A percentile compares a stretch with the other conserved stretches of the same genome.
These are phyloP conservation scores for Penicillium freii DNA, from an alignment of 2,329 filamentous ascomycete genomes.

Conservation along the genomic window DNA sequence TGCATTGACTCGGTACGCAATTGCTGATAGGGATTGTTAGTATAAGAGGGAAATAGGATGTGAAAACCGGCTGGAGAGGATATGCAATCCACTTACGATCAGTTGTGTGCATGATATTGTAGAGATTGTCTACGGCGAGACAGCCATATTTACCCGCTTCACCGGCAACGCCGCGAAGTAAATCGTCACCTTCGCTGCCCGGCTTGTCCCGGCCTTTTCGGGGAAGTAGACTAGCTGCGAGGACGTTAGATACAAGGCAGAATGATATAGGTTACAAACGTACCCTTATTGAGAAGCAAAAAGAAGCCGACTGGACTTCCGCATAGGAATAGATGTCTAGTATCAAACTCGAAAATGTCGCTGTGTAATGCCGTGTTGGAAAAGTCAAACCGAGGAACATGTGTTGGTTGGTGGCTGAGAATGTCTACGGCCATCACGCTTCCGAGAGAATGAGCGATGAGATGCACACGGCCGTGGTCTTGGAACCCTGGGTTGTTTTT, in stretches of 20 bases:
- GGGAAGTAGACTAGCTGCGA: conserved; percentile 63
- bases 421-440: conserved; percentile 94
- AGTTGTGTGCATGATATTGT: conserved; percentile 80
- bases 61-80: not conserved
- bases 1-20: conserved; percentile 89
- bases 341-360: conserved; percentile 83
- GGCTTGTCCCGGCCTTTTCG: conserved; percentile 74
- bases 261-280: not conserved
- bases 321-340: conserved; percentile 80
- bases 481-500: conserved; percentile 86
- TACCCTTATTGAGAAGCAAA: conserved; percentile 71
- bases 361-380: conserved; percentile 42
- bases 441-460: conserved; percentile 90
- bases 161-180: conserved; percentile 65
- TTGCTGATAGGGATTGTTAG: conserved; percentile 55
- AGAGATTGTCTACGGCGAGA: conserved; percentile 90
- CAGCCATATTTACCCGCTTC: conserved; percentile 80
- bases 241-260: conserved; percentile 23
- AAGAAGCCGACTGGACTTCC: conserved; percentile 94
- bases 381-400: conserved; percentile 53
- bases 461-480: conserved; percentile 76
- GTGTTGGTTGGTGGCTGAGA: conserved; percentile 81
- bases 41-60: conserved; percentile 36
- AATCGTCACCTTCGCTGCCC: conserved; percentile 65
- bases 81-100: conserved; percentile 48